Evolutionary conservation across 176 grass and related monocot species (phyloP).

Genomic region (Hordeum vulgare): MorexV3_pseudomolecules_assembly NC_058520.1:375240850-375241349

Average conservation of each 20-base stretch:
- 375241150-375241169: not conserved
- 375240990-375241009: constrained; percentile 77
- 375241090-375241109: not conserved
- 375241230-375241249: not conserved
- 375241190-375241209: not conserved
- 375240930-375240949: constrained; percentile 40
- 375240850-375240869: not conserved
- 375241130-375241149: not conserved
- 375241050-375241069: not conserved
- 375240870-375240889: not conserved
- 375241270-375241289: not conserved
- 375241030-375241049: not conserved
- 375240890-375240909: constrained; percentile 72
- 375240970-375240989: constrained; percentile 93
- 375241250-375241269: not conserved
- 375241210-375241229: not conserved
- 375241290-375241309: not conserved
- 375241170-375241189: constrained; percentile 11
- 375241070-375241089: not conserved
- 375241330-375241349: not conserved
- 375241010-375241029: constrained; percentile 64
- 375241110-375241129: not conserved
- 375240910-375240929: constrained; percentile 75
- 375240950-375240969: constrained; percentile 49
- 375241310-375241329: not conserved